Conservation (phyloP, 768 basidiomycete species). For the Crepidotus variabilis region DNA sequence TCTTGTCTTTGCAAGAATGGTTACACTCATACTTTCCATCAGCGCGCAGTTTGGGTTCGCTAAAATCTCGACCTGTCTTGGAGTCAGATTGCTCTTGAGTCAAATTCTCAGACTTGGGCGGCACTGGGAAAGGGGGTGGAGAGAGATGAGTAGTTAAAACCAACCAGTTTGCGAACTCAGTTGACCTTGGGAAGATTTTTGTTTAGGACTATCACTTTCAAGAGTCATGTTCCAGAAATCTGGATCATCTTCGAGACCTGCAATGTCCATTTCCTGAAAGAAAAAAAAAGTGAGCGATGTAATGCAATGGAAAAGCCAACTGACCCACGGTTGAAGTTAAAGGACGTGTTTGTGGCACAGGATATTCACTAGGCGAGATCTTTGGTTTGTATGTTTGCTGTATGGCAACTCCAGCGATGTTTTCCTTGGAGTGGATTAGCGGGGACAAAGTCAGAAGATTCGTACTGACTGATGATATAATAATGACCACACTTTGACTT, state of each 20-base stretch:
- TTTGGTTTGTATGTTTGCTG: conserved; percentile 54
- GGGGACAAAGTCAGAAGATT: neutral
- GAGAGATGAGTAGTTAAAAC: neutral
- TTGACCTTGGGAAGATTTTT: conserved; percentile 6
- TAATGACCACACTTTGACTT: conserved; percentile 63
- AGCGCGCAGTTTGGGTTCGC: conserved; percentile 3
- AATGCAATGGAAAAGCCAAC: neutral
- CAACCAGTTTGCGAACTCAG: conserved; percentile 1
- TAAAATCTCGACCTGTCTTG: neutral
- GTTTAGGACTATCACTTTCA: conserved; percentile 30
- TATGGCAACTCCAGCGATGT: conserved; percentile 62
- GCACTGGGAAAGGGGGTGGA: neutral
- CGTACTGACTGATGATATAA: conserved; percentile 55
- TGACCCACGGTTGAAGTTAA: conserved; percentile 47
- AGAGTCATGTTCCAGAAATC: conserved; percentile 64
- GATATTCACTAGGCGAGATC: conserved; percentile 53
- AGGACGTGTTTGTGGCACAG: conserved; percentile 71
- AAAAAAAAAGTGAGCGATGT: neutral
- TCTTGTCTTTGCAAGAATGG: conserved; percentile 77
- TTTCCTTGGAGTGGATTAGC: conserved; percentile 47
- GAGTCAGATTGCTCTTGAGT: neutral
- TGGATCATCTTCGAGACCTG: conserved; percentile 62
- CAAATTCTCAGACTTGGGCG: neutral
- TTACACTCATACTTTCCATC: conserved; percentile 53
- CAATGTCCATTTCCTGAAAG: conserved; percentile 59